These are phyloP conservation scores for Teratosphaeria nubilosa DNA, from an alignment of 2,329 filamentous ascomycete species.

Conservation along the genomic window DNA sequence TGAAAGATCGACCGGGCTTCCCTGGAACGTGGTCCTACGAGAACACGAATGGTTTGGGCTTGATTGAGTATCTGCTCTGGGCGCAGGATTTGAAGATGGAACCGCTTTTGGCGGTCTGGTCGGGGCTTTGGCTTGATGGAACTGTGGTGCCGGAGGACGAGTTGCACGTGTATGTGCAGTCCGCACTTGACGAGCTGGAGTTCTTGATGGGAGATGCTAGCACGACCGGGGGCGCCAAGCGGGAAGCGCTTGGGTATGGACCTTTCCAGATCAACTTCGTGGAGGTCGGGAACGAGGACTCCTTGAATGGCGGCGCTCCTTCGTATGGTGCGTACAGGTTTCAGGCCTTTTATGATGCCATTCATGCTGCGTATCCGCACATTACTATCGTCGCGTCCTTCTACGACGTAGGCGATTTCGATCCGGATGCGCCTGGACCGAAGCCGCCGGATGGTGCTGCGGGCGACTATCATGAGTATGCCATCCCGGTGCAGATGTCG, in stretches of 20 bases:
- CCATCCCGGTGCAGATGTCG: slow-evolving; percentile 18
- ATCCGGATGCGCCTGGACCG: slow-evolving; percentile 1
- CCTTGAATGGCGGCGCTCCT: slow-evolving; percentile 38
- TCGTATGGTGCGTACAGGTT: slow-evolving; percentile 42
- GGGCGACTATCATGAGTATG: slow-evolving; percentile 26
- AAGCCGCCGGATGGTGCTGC: slow-evolving; percentile 12
- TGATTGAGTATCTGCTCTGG: slow-evolving; percentile 53
- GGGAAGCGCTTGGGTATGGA: slow-evolving; percentile 51
- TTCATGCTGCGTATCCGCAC: slow-evolving; percentile 46
- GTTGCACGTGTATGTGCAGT: slow-evolving; percentile 42
- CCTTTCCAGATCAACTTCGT: slow-evolving; percentile 52
- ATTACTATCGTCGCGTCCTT: slow-evolving; percentile 46
- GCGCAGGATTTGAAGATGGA: slow-evolving; percentile 47
- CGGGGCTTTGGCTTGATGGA: slow-evolving; percentile 45
- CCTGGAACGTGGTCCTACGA: slow-evolving; percentile 49
- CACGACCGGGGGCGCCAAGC: slow-evolving; percentile 47
- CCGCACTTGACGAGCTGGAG: slow-evolving; percentile 53
- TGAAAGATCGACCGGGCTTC: slow-evolving; percentile 45
- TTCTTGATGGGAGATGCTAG: slow-evolving; percentile 47
- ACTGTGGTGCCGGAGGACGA: slow-evolving; percentile 38
- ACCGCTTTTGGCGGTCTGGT: slow-evolving; percentile 48
- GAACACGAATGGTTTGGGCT: slow-evolving; percentile 52
- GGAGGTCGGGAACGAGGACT: slow-evolving; percentile 61
- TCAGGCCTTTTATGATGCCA: slow-evolving; percentile 49
- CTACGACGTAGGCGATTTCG: slow-evolving; percentile 15